A percentile compares a stretch with the other conserved stretches of the same genome.
phyloP scores from a whole-genome alignment of 1,284 basidiomycete species.

The Pseudomicrostroma phylloplanum region DNA sequence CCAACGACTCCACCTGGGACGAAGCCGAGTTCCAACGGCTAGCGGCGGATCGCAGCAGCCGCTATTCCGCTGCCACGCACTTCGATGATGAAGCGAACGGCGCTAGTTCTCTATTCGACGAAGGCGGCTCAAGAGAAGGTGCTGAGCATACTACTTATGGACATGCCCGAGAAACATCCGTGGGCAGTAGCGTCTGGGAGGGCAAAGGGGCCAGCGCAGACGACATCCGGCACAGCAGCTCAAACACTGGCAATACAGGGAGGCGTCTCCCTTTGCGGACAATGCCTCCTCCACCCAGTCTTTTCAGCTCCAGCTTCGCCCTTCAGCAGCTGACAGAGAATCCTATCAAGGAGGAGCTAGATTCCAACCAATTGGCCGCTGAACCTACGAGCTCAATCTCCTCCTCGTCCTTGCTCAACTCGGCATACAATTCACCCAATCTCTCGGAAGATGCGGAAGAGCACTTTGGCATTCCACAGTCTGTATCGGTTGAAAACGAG shows the following conservation, averaged over 20 bases:
- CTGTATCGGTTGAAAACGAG: neutral
- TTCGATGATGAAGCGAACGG: neutral
- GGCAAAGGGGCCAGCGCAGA: neutral
- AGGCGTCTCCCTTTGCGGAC: neutral
- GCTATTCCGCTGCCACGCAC: neutral
- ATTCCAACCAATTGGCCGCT: too few relatives aligned
- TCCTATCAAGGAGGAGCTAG: too few relatives aligned
- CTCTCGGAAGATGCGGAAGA: neutral
- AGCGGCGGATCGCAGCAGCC: constrained; percentile 4
- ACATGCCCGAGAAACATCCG: neutral
- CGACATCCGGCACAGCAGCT: neutral
- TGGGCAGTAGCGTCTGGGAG: neutral
- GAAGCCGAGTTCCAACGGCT: neutral
- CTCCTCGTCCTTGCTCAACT: neutral
- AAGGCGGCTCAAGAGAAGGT: neutral
- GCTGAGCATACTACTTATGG: neutral
- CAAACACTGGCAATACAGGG: too few relatives aligned
- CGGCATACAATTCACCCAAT: neutral
- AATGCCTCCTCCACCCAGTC: neutral
- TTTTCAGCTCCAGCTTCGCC: neutral
- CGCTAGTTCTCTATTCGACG: neutral
- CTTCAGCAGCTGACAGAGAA: neutral
- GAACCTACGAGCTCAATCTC: too few relatives aligned
- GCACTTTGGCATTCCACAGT: too few relatives aligned
- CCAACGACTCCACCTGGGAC: neutral